Conservation (phyloP, 441 rosid genomes). For the Gossypium davidsonii region DNA sequence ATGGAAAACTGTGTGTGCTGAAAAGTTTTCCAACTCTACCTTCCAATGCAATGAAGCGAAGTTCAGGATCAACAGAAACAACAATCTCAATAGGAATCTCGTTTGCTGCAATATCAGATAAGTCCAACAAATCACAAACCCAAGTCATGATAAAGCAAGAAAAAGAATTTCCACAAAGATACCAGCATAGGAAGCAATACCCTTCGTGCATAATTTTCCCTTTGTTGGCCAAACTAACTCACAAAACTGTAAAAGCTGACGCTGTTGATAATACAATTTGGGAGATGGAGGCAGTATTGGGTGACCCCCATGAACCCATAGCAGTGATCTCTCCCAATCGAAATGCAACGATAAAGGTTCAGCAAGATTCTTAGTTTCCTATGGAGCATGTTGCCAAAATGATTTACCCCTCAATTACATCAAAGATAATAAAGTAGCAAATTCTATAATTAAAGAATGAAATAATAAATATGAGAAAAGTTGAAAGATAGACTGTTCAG, state of each 20-base stretch:
- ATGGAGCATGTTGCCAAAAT: conserved; percentile 24
- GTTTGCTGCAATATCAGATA: conserved; percentile 33
- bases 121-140: conserved; percentile 16
- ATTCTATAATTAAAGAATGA: background rate
- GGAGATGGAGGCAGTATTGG: conserved; percentile 64
- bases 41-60: conserved; percentile 74
- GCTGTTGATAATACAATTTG: conserved; percentile 48
- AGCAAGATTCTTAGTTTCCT: conserved; percentile 49
- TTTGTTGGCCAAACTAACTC: conserved; percentile 57
- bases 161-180: conserved; percentile 4
- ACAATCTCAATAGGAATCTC: conserved; percentile 36
- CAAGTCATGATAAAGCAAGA: conserved; percentile 8
- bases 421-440: background rate
- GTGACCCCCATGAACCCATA: conserved; percentile 95
- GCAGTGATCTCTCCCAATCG: conserved; percentile 56
- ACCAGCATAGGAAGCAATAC: conserved; percentile 32
- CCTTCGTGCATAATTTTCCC: conserved; percentile 34
- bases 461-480: background rate
- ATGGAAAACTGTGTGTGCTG: background rate
- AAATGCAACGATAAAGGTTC: conserved; percentile 36
- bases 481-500: conserved; percentile 3
- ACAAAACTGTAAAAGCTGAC: conserved; percentile 50
- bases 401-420: background rate
- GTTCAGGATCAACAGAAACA: conserved; percentile 50
- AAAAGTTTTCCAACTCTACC: conserved; percentile 36